phyloP scores from a whole-genome alignment of 768 basidiomycete genomes.

The Cystofilobasidium bisporidii region DNA sequence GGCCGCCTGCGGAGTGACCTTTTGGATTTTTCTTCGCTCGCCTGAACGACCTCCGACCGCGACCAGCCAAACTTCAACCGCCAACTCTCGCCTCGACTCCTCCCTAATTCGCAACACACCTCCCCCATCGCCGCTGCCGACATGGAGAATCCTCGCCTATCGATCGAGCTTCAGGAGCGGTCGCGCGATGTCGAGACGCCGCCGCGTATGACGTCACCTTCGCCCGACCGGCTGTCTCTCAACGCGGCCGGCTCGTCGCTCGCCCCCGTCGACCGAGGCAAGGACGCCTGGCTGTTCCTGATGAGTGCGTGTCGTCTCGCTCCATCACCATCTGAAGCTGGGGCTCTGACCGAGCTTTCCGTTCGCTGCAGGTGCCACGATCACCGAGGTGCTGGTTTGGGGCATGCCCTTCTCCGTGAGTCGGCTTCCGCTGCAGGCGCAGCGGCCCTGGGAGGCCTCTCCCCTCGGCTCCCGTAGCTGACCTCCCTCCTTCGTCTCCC shows the following conservation, averaged over 20 bases:
- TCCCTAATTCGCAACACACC: no score
- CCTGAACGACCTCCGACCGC: no score
- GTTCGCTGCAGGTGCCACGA: not conserved
- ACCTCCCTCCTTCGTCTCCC: no score
- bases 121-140: no score
- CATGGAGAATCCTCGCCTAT: not conserved
- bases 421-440: no score
- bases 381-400: not conserved
- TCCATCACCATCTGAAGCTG: no score
- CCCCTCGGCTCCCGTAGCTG: no score
- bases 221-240: not conserved
- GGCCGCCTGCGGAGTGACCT: not conserved
- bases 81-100: no score
- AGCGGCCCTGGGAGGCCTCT: no score
- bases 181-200: not conserved
- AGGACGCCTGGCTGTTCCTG: not conserved
- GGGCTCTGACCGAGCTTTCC: no score
- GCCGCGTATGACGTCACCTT: not conserved
- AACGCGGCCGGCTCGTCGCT: not conserved
- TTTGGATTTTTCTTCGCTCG: not conserved
- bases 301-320: no score
- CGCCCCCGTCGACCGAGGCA: not conserved
- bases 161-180: not conserved
- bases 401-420: not conserved
- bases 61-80: no score